Evolutionary conservation across 352 stramenopile genomes (phyloP).

Genomic region (Globisporangium cederbergense): DNA sequence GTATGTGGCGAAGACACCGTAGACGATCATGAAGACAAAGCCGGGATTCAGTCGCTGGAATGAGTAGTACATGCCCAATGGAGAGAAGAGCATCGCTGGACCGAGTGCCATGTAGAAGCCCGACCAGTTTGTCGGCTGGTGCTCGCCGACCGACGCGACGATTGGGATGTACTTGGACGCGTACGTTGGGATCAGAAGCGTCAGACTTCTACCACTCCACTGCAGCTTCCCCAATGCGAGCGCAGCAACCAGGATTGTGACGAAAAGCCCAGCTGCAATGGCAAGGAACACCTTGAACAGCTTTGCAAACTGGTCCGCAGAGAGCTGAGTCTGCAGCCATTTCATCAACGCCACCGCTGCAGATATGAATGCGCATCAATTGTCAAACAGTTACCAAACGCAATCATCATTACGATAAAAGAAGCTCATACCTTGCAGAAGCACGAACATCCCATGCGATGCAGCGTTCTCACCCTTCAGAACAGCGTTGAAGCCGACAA

Average conservation of each 20-base stretch:
- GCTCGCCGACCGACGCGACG: slow-evolving; percentile 92
- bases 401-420: background rate
- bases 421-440: slow-evolving; percentile 68
- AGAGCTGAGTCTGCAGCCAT: slow-evolving; percentile 47
- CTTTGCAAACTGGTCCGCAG: slow-evolving; percentile 38
- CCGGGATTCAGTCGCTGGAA: slow-evolving; percentile 67
- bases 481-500: slow-evolving; percentile 97
- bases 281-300: slow-evolving; percentile 42
- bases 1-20: slow-evolving; percentile 89
- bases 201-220: slow-evolving; percentile 91
- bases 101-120: slow-evolving; percentile 92
- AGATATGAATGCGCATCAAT: background rate
- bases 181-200: slow-evolving; percentile 91
- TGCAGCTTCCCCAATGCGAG: slow-evolving; percentile 77
- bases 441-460: slow-evolving; percentile 92
- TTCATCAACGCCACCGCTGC: slow-evolving; percentile 52
- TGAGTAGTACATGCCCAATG: slow-evolving; percentile 87
- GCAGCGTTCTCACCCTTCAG: slow-evolving; percentile 71
- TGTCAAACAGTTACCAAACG: background rate
- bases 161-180: slow-evolving; percentile 95
- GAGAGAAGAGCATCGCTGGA: slow-evolving; percentile 82
- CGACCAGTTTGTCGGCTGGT: slow-evolving; percentile 92
- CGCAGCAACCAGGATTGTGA: slow-evolving; percentile 34
- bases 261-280: slow-evolving; percentile 32
- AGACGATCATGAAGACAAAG: slow-evolving; percentile 91